A percentile compares a stretch with the other conserved stretches of the same genome.
These are phyloP conservation scores for Pseudocercospora pini-densiflorae DNA, from an alignment of 2,329 filamentous ascomycete species.

Conservation along the genomic window DNA sequence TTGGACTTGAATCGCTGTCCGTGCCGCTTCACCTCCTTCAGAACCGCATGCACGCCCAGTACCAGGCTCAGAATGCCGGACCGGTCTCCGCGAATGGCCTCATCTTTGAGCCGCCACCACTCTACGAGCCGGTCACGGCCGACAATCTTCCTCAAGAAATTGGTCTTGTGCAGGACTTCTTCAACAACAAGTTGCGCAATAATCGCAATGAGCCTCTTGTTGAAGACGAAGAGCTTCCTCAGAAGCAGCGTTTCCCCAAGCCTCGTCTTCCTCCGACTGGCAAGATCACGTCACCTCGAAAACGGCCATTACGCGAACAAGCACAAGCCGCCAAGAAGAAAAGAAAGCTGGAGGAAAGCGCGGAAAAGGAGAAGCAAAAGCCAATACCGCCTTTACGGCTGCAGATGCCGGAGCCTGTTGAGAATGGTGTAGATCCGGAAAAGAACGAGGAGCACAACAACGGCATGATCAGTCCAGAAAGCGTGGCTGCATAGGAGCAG, in stretches of 20 bases:
- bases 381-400: slow-evolving; percentile 57
- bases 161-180: slow-evolving; percentile 88
- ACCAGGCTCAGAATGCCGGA: slow-evolving; percentile 75
- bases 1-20: slow-evolving; percentile 83
- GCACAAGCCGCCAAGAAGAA: slow-evolving; percentile 85
- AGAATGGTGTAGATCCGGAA: slow-evolving; percentile 63
- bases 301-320: slow-evolving; percentile 80
- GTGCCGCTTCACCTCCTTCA: slow-evolving; percentile 95
- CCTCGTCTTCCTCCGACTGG: slow-evolving; percentile 71
- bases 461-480: slow-evolving; percentile 85
- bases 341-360: slow-evolving; percentile 66
- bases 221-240: slow-evolving; percentile 92
- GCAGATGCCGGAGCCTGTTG: slow-evolving; percentile 50
- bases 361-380: slow-evolving; percentile 46
- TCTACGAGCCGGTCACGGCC: slow-evolving; percentile 76
- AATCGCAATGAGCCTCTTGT: slow-evolving; percentile 81
- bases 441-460: slow-evolving; percentile 66
- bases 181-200: slow-evolving; percentile 83
- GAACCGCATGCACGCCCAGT: slow-evolving; percentile 83
- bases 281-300: slow-evolving; percentile 85
- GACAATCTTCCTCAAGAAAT: slow-evolving; percentile 81
- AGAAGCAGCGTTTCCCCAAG: slow-evolving; percentile 78
- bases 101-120: slow-evolving; percentile 69
- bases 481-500: slow-evolving; percentile 51
- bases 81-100: slow-evolving; percentile 63